A percentile compares a stretch with the other conserved stretches of the same genome.
phyloP scores from a whole-genome alignment of 73 alveolate species.

The Paraurostyla sp. region DNA sequence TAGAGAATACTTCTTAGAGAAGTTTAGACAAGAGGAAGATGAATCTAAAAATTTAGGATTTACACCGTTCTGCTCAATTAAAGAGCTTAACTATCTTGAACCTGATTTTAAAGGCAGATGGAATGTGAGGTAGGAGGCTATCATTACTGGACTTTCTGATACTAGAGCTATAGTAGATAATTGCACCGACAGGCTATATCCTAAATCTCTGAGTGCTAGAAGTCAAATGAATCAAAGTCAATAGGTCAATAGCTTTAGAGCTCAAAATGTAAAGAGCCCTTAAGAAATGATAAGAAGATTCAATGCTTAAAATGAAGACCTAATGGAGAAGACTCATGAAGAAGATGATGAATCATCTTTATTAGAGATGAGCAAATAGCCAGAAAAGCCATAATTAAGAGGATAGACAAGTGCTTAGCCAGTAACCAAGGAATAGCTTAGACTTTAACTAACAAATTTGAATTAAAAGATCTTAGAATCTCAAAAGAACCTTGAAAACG shows the following conservation, averaged over 20 bases:
- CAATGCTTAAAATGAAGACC: background rate
- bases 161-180: slow-evolving; percentile 17
- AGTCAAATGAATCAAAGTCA: background rate
- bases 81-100: slow-evolving; percentile 61
- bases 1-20: slow-evolving; percentile 54
- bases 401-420: too few species aligned
- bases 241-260: background rate
- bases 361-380: too few species aligned
- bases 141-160: slow-evolving; percentile 24
- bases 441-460: too few species aligned
- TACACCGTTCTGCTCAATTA: slow-evolving; percentile 64
- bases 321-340: too few species aligned
- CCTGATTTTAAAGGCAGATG: slow-evolving; percentile 49
- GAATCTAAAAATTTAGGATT: slow-evolving; percentile 44
- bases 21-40: slow-evolving; percentile 40
- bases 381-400: too few species aligned
- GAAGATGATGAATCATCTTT: too few species aligned
- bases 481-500: too few species aligned
- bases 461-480: too few species aligned
- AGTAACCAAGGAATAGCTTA: too few species aligned
- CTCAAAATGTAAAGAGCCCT: background rate
- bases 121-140: slow-evolving; percentile 49
- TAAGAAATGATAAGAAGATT: background rate
- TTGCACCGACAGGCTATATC: slow-evolving; percentile 47
- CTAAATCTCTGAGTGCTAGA: slow-evolving; percentile 29